Evolutionary conservation across 768 basidiomycete genomes (phyloP), one percentile per base, ranked within the genome.

Genomic region (Tylopilus balloui): DNA sequence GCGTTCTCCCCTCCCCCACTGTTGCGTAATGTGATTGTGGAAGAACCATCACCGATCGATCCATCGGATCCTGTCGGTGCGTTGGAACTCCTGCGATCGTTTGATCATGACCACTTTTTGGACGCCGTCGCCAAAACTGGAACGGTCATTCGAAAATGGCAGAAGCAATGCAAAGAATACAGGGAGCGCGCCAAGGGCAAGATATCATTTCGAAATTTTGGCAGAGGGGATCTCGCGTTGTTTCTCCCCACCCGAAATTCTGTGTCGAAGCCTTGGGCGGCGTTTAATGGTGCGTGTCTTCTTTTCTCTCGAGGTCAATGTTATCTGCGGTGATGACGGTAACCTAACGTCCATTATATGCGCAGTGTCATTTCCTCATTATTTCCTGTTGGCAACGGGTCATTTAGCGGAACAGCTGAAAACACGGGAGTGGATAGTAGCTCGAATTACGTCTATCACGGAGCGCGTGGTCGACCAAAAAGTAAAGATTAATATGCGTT

Each of bases 221-320:
- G 86, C 8, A 94, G 92, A 65, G 93, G 94, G 10, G 96, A 99
- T 69, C 74, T 99, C 43, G 95, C 94, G 1, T 73, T 99, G 25
- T 99, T 99, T 70, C 73, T 99, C 13, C 96, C 96, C 2, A 99
- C 96, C 0, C 77, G 94, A 40, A 97, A 97, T 68, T 92, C 92
- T 24, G 80, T 90, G 6, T 86, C 88, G 36, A 92, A 89, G 65
- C 89, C 92, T 1, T 99, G 96, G 95, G 96, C 95, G 20, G 96
- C 96, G 10, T 99, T 98, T 71, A 99, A 98, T 68, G 88, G 93
- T 92, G 63, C 59, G 82, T 53, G 10, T 35, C 10, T 42, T 39
- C 23, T 24, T 19, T 42, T 31, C 48, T 37, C 46, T 38, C 10
- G 8, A 38, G 15, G n/a, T 41, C 3, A 10, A 32, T 28, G n/a